These are phyloP conservation scores for Eutypella sp. DNA, from an alignment of 2,329 filamentous ascomycete genomes.

Conservation along the genomic window DNA sequence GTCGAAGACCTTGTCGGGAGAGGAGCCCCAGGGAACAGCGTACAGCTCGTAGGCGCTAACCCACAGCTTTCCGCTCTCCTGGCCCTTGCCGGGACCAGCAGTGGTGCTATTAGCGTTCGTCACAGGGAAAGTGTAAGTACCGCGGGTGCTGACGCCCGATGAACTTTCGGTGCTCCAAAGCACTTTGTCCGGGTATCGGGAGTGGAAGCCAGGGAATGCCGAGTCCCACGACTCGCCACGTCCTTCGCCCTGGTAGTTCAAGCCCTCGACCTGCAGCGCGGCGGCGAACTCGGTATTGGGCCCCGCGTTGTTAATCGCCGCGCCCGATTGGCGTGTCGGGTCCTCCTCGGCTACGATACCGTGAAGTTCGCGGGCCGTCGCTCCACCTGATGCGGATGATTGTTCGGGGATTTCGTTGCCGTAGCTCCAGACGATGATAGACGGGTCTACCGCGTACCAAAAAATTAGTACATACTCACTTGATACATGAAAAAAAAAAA, in stretches of 20 bases:
- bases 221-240: conserved; percentile 5
- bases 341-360: conserved; percentile 43
- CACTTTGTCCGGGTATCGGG: conserved; percentile 41
- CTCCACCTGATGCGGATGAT: conserved; percentile 25
- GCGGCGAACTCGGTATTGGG: conserved; percentile 33
- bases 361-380: conserved; percentile 30
- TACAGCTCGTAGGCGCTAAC: conserved; percentile 51
- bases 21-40: conserved; percentile 39
- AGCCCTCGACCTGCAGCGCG: conserved; percentile 41
- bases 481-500: not conserved
- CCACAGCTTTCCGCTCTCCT: conserved; percentile 28
- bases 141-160: conserved; percentile 43
- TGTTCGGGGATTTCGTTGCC: conserved; percentile 49
- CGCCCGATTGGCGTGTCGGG: conserved; percentile 38
- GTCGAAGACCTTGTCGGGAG: conserved; percentile 49
- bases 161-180: conserved; percentile 38
- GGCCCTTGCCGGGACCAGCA: conserved; percentile 31
- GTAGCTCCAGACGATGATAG: conserved; percentile 46
- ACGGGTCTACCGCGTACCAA: conserved; percentile 30
- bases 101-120: conserved; percentile 31
- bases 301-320: conserved; percentile 41
- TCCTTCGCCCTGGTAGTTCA: conserved; percentile 54
- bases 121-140: conserved; percentile 50
- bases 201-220: conserved; percentile 38
- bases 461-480: conserved; percentile 2